Conservation (phyloP, 1,284 basidiomycete genomes). For the Cerrena zonata region DNA sequence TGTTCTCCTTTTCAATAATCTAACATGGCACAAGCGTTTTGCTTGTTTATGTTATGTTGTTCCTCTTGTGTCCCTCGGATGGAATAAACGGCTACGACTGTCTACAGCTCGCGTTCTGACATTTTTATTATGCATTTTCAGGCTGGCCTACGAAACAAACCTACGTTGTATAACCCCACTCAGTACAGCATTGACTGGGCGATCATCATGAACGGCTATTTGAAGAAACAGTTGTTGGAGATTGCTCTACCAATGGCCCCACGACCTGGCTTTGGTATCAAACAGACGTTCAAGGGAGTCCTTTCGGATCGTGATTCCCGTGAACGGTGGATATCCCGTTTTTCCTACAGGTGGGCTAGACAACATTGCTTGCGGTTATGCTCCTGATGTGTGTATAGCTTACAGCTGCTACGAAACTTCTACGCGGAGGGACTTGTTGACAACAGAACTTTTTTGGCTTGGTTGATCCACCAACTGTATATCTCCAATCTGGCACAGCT, state of each 20-base stretch:
- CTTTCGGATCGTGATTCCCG: slow-evolving; percentile 64
- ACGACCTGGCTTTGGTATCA: slow-evolving; percentile 65
- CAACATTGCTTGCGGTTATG: background rate
- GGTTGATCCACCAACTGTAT: slow-evolving; percentile 77
- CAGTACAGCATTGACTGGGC: slow-evolving; percentile 92
- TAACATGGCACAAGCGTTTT: too few species aligned
- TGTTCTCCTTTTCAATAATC: too few species aligned
- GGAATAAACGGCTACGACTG: too few species aligned
- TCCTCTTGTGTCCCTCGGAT: too few species aligned
- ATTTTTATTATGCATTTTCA: too few species aligned
- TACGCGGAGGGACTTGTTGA: slow-evolving; percentile 82
- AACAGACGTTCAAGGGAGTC: slow-evolving; percentile 74
- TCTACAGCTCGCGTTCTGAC: too few species aligned
- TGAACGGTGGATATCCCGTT: slow-evolving; percentile 75
- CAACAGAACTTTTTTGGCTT: slow-evolving; percentile 70
- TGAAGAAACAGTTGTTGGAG: slow-evolving; percentile 84
- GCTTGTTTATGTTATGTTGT: too few species aligned
- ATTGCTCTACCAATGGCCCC: slow-evolving; percentile 79
- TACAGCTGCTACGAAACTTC: slow-evolving; percentile 71
- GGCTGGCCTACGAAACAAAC: slow-evolving; percentile 70
- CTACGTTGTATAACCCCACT: slow-evolving; percentile 60
- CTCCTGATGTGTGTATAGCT: slow-evolving; percentile 35
- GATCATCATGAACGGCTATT: slow-evolving; percentile 76
- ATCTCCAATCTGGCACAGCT: slow-evolving; percentile 80
- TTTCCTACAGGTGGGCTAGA: slow-evolving; percentile 64